These are phyloP conservation scores for Rhodotorula sp. DNA, from an alignment of 1,284 basidiomycete genomes.

Conservation along the genomic window DNA sequence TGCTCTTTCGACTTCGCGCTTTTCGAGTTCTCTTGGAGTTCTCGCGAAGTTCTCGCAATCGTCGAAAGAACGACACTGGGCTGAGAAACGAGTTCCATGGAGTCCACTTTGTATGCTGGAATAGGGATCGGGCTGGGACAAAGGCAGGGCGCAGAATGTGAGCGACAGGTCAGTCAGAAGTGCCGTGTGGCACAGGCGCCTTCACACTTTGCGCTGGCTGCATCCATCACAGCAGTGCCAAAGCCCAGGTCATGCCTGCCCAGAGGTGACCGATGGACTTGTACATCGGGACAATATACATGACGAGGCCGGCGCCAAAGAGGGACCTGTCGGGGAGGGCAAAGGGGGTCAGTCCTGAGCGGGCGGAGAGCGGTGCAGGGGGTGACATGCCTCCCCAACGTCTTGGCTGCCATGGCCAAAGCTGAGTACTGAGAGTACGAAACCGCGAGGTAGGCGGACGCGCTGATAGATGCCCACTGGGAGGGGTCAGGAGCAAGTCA, in stretches of 20 bases:
- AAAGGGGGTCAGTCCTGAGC: constrained; percentile 1
- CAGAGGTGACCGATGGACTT: constrained; percentile 23
- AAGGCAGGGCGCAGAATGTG: too few species aligned
- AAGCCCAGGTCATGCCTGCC: constrained; percentile 32
- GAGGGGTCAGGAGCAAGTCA: constrained; percentile 41
- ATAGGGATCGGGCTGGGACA: too few species aligned
- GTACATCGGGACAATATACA: constrained; percentile 18
- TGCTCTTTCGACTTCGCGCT: too few species aligned
- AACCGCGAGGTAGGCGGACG: constrained; percentile 48
- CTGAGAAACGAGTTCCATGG: too few species aligned
- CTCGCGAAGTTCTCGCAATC: too few species aligned
- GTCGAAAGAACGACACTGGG: too few species aligned
- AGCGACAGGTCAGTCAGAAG: too few species aligned
- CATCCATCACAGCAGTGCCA: constrained; percentile 10
- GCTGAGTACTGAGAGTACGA: constrained; percentile 59
- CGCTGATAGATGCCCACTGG: constrained; percentile 49
- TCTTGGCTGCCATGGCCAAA: constrained; percentile 65
- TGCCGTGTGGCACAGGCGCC: too few species aligned
- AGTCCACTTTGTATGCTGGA: too few species aligned
- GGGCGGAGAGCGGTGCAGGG: constrained; percentile 54
- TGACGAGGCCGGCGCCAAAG: constrained; percentile 57
- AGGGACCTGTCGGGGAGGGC: constrained; percentile 51
- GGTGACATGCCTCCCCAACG: constrained; percentile 64
- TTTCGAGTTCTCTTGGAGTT: too few species aligned
- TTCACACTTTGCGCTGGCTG: not conserved